Evolutionary conservation across 805 yeast genomes (phyloP).

Genomic region (Brettanomyces custersianus): DNA sequence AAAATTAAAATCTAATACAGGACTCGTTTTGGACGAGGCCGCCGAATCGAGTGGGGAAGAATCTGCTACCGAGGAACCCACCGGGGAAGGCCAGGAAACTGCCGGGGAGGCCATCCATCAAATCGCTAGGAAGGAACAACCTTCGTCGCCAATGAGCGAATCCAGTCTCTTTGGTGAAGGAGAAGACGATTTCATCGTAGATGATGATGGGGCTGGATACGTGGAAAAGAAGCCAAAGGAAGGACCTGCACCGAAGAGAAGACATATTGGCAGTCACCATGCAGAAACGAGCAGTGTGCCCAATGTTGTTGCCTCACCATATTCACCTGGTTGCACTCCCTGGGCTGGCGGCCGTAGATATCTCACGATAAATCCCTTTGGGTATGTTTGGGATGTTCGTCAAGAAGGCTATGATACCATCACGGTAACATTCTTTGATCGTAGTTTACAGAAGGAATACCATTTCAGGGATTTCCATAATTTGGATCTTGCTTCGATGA

Average conservation of each 20-base stretch:
- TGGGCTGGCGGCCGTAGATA: conserved; percentile 62
- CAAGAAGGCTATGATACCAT: conserved; percentile 54
- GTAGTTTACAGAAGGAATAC: conserved; percentile 65
- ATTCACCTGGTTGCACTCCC: conserved; percentile 85
- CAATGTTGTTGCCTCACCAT: conserved; percentile 32
- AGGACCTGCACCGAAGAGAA: not conserved
- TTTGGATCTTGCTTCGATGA: conserved; percentile 70
- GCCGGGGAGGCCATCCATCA: too few relatives aligned
- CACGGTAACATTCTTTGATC: conserved; percentile 84
- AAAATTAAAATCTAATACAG: conserved; percentile 12
- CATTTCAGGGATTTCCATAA: conserved; percentile 71
- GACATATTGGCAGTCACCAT: too few relatives aligned
- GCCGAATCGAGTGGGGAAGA: conserved; percentile 21
- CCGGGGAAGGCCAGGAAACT: not conserved
- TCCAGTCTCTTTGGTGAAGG: conserved; percentile 24
- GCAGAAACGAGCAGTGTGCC: not conserved
- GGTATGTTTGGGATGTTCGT: conserved; percentile 73
- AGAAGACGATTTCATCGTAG: conserved; percentile 50
- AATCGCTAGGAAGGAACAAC: too few relatives aligned
- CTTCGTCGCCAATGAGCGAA: too few relatives aligned
- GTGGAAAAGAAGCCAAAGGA: conserved; percentile 1
- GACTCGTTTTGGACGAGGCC: conserved; percentile 15
- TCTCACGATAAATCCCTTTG: conserved; percentile 69
- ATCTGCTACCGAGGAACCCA: not conserved
- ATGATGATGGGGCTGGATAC: conserved; percentile 52